Base-by-base conservation (phyloP, 106 monocot species). In the Dendrobium chrysotoxum region DNA sequence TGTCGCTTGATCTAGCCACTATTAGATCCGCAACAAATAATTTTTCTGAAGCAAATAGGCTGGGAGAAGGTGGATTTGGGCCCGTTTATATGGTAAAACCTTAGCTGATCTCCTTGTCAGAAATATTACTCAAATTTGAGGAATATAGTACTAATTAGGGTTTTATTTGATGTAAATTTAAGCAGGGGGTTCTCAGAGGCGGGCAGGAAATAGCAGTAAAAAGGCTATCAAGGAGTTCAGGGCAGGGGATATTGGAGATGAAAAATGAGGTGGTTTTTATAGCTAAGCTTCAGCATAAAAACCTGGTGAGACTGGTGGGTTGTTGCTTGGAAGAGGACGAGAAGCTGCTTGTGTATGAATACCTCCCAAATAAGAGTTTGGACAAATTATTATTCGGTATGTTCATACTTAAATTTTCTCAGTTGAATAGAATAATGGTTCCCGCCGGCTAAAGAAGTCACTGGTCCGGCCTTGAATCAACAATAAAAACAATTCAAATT, bases 181-280 rank as follows among this genome's bases (percentile, higher is more conserved):
- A 28, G 28, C 80, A 80, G 80, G 80, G 70, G 70, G 72, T 50
- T 28, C 72, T 80, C 3, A 23, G 18, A 54, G 50, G 70, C 25
- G 80, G 72, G 71, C 80, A 80, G 66, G 80, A 80, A 53, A 73
- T 80, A 73, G 80, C 80, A 8, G 80, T 80, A 4, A 80, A 80
- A 50, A 80, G 80, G 65, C 53, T 80, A 1, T 13, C 80, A 13
- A 73, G 72, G 30, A 73, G 47, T 4, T 80, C 80, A 50, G 28
- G 40, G 8, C 80, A 80, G 28, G 80, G 80, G 9, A 16, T 73
- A 20, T 1, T 53, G 53, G 80, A 80, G 80, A 72, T 80, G 72
- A 80, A 54, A 26, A 80, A 80, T 13, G 80, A 80, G 53, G 72
- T 80, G 20, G 72, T 80, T 25, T 50, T 73, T 3, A 53, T 73